These are phyloP conservation scores for Naganishia randhawae DNA, from an alignment of 768 basidiomycete species.

Conservation along the genomic window DNA sequence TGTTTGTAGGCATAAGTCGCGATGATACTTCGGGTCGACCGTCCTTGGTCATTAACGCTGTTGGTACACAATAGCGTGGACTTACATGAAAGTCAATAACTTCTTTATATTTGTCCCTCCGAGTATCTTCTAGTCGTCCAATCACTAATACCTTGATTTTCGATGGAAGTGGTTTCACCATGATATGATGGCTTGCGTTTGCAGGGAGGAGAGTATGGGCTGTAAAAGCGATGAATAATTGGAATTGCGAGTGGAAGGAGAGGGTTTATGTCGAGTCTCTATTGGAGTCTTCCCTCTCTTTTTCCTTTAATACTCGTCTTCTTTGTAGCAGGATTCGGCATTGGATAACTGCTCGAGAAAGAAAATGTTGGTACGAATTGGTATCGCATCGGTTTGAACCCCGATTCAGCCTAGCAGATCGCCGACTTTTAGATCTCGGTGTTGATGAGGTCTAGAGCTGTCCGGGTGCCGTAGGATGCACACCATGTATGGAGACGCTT, in stretches of 20 bases:
- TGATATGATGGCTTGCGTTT: not conserved
- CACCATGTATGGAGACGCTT: no score
- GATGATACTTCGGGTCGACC: not conserved
- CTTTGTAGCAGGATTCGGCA: not conserved
- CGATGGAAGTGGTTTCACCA: not conserved
- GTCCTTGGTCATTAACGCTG: not conserved
- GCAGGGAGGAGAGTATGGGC: not conserved
- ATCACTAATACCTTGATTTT: conserved; percentile 6
- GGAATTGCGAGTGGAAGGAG: no score
- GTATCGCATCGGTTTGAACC: no score
- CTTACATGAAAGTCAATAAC: conserved; percentile 5
- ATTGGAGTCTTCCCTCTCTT: not conserved
- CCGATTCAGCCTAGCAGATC: not conserved
- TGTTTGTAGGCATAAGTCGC: not conserved
- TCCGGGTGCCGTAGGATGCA: no score
- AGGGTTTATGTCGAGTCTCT: no score
- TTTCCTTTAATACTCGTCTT: not conserved
- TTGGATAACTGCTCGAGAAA: not conserved
- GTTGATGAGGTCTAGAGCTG: no score
- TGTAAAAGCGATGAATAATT: no score
- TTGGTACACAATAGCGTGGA: not conserved
- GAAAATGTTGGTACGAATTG: conserved; percentile 3
- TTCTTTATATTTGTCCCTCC: not conserved
- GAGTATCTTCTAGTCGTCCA: not conserved
- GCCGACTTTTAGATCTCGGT: not conserved